phyloP scores from a whole-genome alignment of 2,329 filamentous ascomycete genomes.

The Venturia nashicola region DNA sequence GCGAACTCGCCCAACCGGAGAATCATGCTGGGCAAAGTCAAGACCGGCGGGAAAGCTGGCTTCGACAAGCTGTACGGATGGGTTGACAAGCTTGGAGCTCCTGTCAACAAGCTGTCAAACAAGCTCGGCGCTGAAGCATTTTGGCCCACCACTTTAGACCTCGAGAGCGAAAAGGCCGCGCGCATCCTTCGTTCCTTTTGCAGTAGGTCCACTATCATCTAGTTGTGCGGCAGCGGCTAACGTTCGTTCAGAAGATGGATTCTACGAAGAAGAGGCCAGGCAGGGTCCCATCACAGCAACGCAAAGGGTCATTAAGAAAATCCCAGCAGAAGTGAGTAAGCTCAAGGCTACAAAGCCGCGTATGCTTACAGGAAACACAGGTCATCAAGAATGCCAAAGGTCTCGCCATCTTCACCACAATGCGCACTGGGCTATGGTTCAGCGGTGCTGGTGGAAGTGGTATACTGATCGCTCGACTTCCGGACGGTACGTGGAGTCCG shows the following conservation, averaged over 20 bases:
- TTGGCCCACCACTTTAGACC: conserved; percentile 75
- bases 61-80: conserved; percentile 63
- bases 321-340: conserved; percentile 47
- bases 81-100: conserved; percentile 57
- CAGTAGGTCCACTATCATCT: conserved; percentile 42
- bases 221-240: conserved; percentile 13
- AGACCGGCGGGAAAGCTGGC: conserved; percentile 46
- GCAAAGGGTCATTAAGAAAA: conserved; percentile 63
- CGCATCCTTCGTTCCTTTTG: conserved; percentile 84
- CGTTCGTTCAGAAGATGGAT: conserved; percentile 45
- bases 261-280: conserved; percentile 46
- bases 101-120: conserved; percentile 71
- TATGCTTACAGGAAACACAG: conserved; percentile 18
- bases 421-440: conserved; percentile 86
- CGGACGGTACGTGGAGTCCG: conserved; percentile 81
- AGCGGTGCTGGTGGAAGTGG: conserved; percentile 86
- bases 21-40: conserved; percentile 42
- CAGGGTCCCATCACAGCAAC: conserved; percentile 36
- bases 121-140: conserved; percentile 72
- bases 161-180: conserved; percentile 84
- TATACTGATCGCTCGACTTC: conserved; percentile 69
- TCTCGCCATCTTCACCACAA: conserved; percentile 87
- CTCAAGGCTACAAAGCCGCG: neutral
- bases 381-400: conserved; percentile 85
- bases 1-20: neutral